Conservation (phyloP, 2,329 filamentous ascomycete species). For the Phialophora chinensis region DNA sequence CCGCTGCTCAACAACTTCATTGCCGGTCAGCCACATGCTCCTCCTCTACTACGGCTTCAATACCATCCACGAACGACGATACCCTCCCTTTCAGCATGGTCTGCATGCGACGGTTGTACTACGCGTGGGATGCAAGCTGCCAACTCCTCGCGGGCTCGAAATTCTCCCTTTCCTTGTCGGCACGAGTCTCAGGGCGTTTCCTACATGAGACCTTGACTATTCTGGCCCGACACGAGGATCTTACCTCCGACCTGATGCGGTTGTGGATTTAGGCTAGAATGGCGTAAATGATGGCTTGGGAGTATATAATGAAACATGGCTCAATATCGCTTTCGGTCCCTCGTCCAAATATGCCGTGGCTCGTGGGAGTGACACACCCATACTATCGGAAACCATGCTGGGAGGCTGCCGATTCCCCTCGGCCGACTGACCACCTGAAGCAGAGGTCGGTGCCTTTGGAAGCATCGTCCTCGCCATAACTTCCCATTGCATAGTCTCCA, state of each 20-base stretch:
- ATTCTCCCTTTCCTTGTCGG: not conserved
- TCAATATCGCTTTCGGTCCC: not conserved
- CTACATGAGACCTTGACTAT: not conserved
- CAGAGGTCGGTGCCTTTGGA: not conserved
- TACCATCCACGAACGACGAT: not conserved
- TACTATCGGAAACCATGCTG: not conserved
- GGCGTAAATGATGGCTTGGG: not conserved
- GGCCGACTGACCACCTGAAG: not conserved
- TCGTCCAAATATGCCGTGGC: not conserved
- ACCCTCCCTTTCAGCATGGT: not conserved
- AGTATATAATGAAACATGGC: not conserved
- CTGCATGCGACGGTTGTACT: not conserved
- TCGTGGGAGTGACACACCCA: not conserved
- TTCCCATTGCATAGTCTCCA: not conserved
- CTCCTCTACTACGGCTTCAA: not conserved
- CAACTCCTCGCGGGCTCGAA: not conserved
- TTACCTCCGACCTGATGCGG: not conserved
- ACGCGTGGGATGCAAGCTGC: not conserved
- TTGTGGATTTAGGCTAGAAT: not conserved
- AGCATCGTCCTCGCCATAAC: not conserved
- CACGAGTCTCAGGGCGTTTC: not conserved
- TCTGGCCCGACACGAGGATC: not conserved
- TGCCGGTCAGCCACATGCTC: not conserved
- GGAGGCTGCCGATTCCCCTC: not conserved
- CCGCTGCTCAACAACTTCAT: not conserved